Percentiles rank a stretch among this genome's conserved stretches.
Conservation (phyloP, 129 eudicot genomes). For the Helianthus tuberosus region DNA sequence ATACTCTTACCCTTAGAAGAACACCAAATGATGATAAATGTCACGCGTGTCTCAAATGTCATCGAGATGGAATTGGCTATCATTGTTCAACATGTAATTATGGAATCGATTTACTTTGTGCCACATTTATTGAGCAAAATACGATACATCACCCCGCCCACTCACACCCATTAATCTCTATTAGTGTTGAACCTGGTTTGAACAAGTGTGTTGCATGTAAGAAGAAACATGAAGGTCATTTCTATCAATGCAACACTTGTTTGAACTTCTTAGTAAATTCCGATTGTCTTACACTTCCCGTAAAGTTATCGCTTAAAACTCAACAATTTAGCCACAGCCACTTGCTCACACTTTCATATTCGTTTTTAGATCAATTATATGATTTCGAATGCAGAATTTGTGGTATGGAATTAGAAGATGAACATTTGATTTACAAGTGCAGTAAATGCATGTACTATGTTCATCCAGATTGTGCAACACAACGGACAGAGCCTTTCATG, state of each 20-base stretch:
- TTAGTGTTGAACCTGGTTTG: not conserved
- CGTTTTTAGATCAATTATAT: not conserved
- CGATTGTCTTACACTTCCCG: conserved; percentile 1
- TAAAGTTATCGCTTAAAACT: not conserved
- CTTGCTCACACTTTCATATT: conserved; percentile 13
- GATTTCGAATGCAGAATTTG: conserved; percentile 12
- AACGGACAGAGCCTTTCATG: not conserved
- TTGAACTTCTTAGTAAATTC: conserved; percentile 7
- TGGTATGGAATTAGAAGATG: not conserved
- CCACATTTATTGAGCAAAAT: conserved; percentile 12
- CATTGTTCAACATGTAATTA: conserved; percentile 11
- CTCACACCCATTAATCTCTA: not conserved
- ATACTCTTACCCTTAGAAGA: conserved; percentile 11
- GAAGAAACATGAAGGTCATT: not conserved
- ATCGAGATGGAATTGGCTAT: not conserved
- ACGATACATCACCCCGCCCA: not conserved
- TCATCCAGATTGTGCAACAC: conserved; percentile 9
- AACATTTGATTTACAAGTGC: too few relatives aligned
- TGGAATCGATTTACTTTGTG: conserved; percentile 14
- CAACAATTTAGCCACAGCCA: not conserved
- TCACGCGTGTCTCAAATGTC: not conserved
- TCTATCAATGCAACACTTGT: conserved; percentile 8
- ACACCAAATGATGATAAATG: not conserved
- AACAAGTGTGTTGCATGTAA: conserved; percentile 3
- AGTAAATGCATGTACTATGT: not conserved